These are phyloP conservation scores for Metschnikowia gelsemii DNA, from an alignment of 805 yeast genomes.

Conservation along the genomic window DNA sequence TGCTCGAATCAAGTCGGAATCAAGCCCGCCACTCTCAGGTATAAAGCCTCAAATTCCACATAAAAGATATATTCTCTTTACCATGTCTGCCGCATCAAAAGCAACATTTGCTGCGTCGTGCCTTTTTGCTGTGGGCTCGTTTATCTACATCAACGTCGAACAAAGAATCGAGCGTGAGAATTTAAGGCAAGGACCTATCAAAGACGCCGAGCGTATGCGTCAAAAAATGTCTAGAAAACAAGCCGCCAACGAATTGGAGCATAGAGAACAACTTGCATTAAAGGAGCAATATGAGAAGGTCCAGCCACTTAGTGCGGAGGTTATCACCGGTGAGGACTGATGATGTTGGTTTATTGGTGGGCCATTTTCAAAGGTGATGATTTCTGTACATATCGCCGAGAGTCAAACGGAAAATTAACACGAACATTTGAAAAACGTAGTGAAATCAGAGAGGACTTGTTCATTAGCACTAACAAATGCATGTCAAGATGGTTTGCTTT, in stretches of 20 bases:
- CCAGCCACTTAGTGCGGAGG: constrained; percentile 55
- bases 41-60: not conserved
- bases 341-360: not conserved
- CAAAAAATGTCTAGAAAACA: constrained; percentile 44
- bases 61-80: not conserved
- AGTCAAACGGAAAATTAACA: too few relatives aligned
- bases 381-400: too few relatives aligned
- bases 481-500: too few relatives aligned
- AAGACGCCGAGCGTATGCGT: constrained; percentile 67
- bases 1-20: too few relatives aligned
- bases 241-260: constrained; percentile 59
- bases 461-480: too few relatives aligned
- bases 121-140: constrained; percentile 55
- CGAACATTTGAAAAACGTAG: too few relatives aligned
- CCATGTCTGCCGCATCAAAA: constrained; percentile 80
- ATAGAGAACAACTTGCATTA: constrained; percentile 61
- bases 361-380: not conserved
- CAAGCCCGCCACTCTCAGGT: not conserved
- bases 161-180: constrained; percentile 71
- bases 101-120: constrained; percentile 64
- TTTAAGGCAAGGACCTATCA: constrained; percentile 78
- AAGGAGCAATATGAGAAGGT: constrained; percentile 52
- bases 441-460: too few relatives aligned
- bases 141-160: constrained; percentile 65
- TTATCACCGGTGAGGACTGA: constrained; percentile 34